phyloP scores from a whole-genome alignment of 805 yeast species.

The Lachancea quebecensis region DNA sequence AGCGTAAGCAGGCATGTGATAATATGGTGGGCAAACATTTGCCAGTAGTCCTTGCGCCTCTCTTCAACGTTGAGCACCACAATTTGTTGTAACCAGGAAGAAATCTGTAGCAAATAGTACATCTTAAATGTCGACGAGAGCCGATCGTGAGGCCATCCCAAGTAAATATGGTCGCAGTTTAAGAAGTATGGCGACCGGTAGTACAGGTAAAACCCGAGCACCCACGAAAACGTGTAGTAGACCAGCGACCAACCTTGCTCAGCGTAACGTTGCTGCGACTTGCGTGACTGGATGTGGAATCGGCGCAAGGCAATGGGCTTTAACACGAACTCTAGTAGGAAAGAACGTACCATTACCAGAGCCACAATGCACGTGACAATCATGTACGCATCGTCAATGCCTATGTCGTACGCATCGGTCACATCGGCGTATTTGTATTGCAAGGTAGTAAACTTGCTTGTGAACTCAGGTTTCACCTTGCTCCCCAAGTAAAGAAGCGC shows the following conservation, averaged over 20 bases:
- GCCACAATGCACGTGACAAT: slow-evolving; percentile 49
- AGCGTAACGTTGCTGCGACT: slow-evolving; percentile 61
- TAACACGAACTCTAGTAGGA: slow-evolving; percentile 51
- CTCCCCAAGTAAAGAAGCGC: slow-evolving; percentile 18
- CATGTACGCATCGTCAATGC: slow-evolving; percentile 47
- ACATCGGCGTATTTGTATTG: slow-evolving; percentile 34
- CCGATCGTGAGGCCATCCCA: slow-evolving; percentile 68
- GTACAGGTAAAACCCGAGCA: slow-evolving; percentile 53
- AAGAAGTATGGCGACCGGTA: slow-evolving; percentile 51
- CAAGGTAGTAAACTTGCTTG: slow-evolving; percentile 35
- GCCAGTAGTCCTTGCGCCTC: slow-evolving; percentile 72
- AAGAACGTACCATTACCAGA: slow-evolving; percentile 51
- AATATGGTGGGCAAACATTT: slow-evolving; percentile 86
- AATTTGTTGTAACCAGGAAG: slow-evolving; percentile 76
- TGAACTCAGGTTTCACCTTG: slow-evolving; percentile 19
- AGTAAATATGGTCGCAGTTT: slow-evolving; percentile 51
- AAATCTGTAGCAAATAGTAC: slow-evolving; percentile 67
- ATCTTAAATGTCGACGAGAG: slow-evolving; percentile 48
- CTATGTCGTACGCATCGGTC: slow-evolving; percentile 42
- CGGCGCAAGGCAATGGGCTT: slow-evolving; percentile 45
- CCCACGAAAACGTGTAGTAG: slow-evolving; percentile 52
- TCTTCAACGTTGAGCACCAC: slow-evolving; percentile 72
- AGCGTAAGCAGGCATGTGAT: slow-evolving; percentile 61
- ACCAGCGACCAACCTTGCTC: slow-evolving; percentile 79
- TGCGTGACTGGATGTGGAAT: slow-evolving; percentile 40